Evolutionary conservation across 2,329 filamentous ascomycete species (phyloP).

Genomic region (Hymenoscyphus repandus): DNA sequence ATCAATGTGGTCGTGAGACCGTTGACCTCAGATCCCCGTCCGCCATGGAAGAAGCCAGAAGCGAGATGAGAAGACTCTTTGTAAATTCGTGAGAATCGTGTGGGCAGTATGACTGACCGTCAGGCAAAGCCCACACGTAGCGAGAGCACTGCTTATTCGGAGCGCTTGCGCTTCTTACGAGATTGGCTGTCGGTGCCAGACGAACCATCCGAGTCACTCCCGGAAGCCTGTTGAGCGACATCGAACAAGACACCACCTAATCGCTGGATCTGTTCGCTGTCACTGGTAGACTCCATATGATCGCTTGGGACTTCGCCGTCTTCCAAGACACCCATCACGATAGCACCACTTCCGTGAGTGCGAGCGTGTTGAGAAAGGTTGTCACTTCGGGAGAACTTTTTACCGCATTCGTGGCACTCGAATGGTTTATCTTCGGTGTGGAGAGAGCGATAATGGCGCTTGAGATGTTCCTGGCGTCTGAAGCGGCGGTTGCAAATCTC

Average conservation of each 20-base stretch:
- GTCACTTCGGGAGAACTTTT: slow-evolving; percentile 98
- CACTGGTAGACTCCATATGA: slow-evolving; percentile 35
- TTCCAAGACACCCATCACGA: slow-evolving; percentile 85
- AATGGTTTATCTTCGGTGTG: slow-evolving; percentile 99
- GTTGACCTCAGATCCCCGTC: slow-evolving; percentile 23
- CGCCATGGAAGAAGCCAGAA: slow-evolving; percentile 23
- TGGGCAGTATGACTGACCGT: slow-evolving; percentile 12
- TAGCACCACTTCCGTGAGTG: slow-evolving; percentile 84
- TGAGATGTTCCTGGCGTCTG: slow-evolving; percentile 95
- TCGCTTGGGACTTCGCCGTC: slow-evolving; percentile 52
- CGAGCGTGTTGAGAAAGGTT: slow-evolving; percentile 95
- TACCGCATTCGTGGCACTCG: slow-evolving; percentile 94
- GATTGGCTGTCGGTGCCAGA: slow-evolving; percentile 45
- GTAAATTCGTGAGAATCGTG: slow-evolving; percentile 28
- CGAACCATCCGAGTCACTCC: slow-evolving; percentile 54
- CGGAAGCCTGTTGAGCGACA: slow-evolving; percentile 67
- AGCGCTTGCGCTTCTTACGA: slow-evolving; percentile 77
- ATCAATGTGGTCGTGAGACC: slow-evolving; percentile 25
- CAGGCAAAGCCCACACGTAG: slow-evolving; percentile 1
- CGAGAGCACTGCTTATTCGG: slow-evolving; percentile 39
- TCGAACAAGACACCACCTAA: slow-evolving; percentile 79
- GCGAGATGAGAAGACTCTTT: slow-evolving; percentile 24
- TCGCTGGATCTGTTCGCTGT: slow-evolving; percentile 58
- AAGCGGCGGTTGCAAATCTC: slow-evolving; percentile 95
- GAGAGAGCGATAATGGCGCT: slow-evolving; percentile 96